Conservation (phyloP, 306 rosid genomes). For the Vigna angularis region DNA sequence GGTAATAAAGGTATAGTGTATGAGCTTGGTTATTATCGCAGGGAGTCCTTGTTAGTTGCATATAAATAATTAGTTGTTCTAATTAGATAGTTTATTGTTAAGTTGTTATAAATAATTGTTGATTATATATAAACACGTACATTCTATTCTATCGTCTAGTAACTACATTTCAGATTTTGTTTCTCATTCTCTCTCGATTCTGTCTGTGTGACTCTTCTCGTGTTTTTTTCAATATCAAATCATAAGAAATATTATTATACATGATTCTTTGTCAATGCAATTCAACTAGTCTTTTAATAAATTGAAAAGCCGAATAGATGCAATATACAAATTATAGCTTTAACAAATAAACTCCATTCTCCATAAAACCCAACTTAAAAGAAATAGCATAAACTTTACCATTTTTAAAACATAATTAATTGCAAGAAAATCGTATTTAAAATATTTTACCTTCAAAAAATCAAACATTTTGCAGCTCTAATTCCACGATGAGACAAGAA, state of each 20-base stretch:
- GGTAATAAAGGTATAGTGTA: background rate
- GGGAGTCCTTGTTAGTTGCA: background rate
- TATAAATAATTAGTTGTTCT: background rate
- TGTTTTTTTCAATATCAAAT: background rate
- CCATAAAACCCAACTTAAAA: background rate
- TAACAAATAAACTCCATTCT: too few species aligned
- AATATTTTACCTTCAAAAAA: too few species aligned
- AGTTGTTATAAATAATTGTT: background rate
- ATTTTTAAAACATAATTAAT: too few species aligned
- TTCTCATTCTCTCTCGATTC: background rate
- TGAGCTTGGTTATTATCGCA: background rate
- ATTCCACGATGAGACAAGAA: too few species aligned
- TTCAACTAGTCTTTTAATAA: background rate
- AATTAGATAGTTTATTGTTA: background rate
- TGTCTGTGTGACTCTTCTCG: background rate
- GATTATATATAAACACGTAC: background rate
- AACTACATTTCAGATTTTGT: background rate
- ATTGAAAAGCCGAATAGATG: background rate
- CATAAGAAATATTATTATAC: background rate
- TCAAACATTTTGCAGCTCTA: too few species aligned
- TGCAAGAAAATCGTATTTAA: too few species aligned
- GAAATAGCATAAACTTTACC: background rate
- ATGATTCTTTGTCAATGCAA: background rate
- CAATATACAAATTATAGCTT: background rate
- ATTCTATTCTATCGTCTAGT: background rate